These are phyloP conservation scores for Tricholoma matsutake DNA, from an alignment of 768 basidiomycete species.

Conservation along the genomic window DNA sequence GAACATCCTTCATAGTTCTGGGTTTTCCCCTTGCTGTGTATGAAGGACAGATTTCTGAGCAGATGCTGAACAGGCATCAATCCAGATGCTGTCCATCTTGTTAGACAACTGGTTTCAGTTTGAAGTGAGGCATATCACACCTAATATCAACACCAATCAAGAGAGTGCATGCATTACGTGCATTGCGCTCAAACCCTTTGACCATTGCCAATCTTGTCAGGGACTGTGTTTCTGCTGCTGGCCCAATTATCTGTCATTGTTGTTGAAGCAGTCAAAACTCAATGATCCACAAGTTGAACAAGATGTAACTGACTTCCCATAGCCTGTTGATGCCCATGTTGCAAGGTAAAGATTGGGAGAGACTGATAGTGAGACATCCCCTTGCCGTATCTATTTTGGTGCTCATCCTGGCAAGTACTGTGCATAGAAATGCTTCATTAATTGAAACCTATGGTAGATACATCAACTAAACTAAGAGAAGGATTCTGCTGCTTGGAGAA, in stretches of 20 bases:
- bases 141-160: background rate
- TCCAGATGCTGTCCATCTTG: background rate
- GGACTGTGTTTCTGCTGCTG: background rate
- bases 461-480: too few species aligned
- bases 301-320: background rate
- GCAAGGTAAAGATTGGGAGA: background rate
- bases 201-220: background rate
- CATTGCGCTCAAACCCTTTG: background rate
- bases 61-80: too few species aligned
- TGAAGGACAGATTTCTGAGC: conserved; percentile 3
- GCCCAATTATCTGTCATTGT: background rate
- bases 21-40: conserved; percentile 30
- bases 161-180: background rate
- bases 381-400: too few species aligned
- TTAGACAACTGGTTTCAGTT: background rate
- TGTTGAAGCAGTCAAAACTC: background rate
- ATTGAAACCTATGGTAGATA: too few species aligned
- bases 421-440: too few species aligned
- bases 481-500: too few species aligned
- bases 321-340: background rate
- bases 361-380: background rate
- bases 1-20: conserved; percentile 40
- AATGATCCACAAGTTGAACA: background rate
- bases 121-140: background rate
- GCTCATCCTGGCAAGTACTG: too few species aligned